Percentiles rank a stretch among this genome's conserved stretches.
Evolutionary conservation across 1,284 basidiomycete species (phyloP).

Genomic region (Trichosporon asahii): DNA sequence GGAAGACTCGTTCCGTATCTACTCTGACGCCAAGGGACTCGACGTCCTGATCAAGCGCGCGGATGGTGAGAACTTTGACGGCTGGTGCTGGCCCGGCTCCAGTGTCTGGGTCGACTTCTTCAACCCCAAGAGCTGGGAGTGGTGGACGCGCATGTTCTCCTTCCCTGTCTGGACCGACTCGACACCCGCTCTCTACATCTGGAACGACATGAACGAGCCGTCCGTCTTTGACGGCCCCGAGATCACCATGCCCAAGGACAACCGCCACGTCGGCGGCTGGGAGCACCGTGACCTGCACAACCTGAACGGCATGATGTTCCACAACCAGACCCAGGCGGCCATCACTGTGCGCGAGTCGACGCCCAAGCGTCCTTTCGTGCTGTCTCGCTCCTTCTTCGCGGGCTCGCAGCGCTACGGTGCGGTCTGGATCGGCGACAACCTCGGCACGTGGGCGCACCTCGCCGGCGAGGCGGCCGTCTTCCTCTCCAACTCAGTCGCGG

Average conservation of each 20-base stretch:
- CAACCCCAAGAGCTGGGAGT: conserved; percentile 82
- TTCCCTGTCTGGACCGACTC: conserved; percentile 56
- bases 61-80: conserved; percentile 83
- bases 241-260: conserved; percentile 94
- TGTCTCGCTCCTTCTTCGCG: conserved; percentile 90
- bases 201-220: conserved; percentile 99
- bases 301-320: conserved; percentile 55
- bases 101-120: conserved; percentile 97
- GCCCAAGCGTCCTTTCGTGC: conserved; percentile 83
- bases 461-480: conserved; percentile 91
- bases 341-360: conserved; percentile 70
- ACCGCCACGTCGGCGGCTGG: conserved; percentile 84
- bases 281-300: conserved; percentile 84
- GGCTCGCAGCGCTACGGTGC: conserved; percentile 94
- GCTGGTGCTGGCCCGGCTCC: conserved; percentile 97
- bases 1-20: conserved; percentile 73
- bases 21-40: conserved; percentile 75
- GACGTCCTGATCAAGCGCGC: conserved; percentile 77
- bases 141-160: conserved; percentile 85
- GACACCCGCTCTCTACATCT: conserved; percentile 78
- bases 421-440: conserved; percentile 98
- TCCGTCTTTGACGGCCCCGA: conserved; percentile 98
- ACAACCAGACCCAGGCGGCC: conserved; percentile 81
- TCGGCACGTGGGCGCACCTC: conserved; percentile 96
- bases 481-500: conserved; percentile 83